These are phyloP conservation scores for Botrytis porri DNA, from an alignment of 2,329 filamentous ascomycete genomes.

Conservation along the genomic window DNA sequence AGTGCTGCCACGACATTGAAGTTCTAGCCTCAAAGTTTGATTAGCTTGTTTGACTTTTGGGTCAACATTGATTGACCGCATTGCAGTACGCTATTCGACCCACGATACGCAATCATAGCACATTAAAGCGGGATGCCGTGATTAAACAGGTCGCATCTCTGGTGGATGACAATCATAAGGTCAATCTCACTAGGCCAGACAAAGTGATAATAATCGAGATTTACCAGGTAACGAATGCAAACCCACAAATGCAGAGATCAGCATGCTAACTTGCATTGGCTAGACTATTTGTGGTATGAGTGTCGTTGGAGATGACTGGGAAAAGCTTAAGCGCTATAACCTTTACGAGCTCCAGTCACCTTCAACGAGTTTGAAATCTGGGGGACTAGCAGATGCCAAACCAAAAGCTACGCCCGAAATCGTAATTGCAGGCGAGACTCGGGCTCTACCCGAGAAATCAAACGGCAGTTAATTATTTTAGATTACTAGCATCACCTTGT, in stretches of 20 bases:
- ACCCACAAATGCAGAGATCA: conserved; percentile 17
- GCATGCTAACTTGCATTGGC: conserved; percentile 25
- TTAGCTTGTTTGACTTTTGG: conserved; percentile 9
- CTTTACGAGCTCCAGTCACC: conserved; percentile 66
- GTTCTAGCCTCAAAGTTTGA: conserved; percentile 7
- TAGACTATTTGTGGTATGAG: conserved; percentile 76
- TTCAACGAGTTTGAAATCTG: conserved; percentile 22
- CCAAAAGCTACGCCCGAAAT: conserved; percentile 27
- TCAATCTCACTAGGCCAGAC: conserved; percentile 74
- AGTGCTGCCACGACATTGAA: conserved; percentile 13
- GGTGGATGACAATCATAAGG: conserved; percentile 62
- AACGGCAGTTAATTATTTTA: conserved; percentile 12
- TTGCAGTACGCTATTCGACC: conserved; percentile 77
- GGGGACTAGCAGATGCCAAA: conserved; percentile 12
- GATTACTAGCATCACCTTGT: conserved; percentile 13
- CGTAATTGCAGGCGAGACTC: conserved; percentile 32
- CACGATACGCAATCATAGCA: conserved; percentile 70
- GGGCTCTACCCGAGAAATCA: background rate
- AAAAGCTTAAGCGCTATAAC: conserved; percentile 73
- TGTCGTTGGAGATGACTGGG: conserved; percentile 69
- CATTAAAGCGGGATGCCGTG: conserved; percentile 63
- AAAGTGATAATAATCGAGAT: conserved; percentile 77
- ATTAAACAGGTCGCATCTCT: conserved; percentile 62
- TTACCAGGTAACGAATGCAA: conserved; percentile 60
- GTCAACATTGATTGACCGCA: conserved; percentile 5